Conservation (phyloP, 2,329 filamentous ascomycete genomes). For the Alternaria sp. region DNA sequence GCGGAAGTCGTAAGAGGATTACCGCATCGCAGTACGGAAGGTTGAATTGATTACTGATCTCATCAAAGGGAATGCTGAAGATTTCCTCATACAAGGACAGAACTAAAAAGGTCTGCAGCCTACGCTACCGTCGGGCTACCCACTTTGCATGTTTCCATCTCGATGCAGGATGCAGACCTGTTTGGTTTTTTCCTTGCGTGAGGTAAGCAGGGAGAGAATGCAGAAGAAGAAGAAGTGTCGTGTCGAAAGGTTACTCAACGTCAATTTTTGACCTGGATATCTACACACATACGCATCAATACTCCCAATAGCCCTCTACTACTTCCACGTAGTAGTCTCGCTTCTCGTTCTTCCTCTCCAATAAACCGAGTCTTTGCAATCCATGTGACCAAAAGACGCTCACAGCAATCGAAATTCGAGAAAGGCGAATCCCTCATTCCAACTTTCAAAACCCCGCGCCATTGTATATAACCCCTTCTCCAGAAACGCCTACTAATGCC, state of each 20-base stretch:
- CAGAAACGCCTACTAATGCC: constrained; percentile 6
- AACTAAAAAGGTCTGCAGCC: no score
- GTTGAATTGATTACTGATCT: no score
- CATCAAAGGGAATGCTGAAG: no score
- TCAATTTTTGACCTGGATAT: constrained; percentile 14
- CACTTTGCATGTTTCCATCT: no score
- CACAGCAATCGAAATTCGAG: background rate
- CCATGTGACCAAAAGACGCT: background rate
- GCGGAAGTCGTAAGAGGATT: no score
- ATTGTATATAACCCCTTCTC: background rate
- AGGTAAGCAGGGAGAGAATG: no score
- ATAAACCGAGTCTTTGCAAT: background rate
- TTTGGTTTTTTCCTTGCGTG: no score
- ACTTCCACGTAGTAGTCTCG: background rate
- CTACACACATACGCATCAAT: constrained; percentile 7
- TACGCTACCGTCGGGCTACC: no score
- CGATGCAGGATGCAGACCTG: no score
- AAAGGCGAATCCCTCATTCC: background rate
- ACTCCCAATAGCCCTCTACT: background rate
- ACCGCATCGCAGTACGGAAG: no score
- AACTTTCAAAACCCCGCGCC: background rate
- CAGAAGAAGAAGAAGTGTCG: background rate
- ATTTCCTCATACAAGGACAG: no score
- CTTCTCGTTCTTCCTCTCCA: background rate
- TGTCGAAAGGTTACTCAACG: background rate